These are phyloP conservation scores for Cyberlindnera xishuangbannaensis DNA, from an alignment of 805 yeast species.

Conservation along the genomic window DNA sequence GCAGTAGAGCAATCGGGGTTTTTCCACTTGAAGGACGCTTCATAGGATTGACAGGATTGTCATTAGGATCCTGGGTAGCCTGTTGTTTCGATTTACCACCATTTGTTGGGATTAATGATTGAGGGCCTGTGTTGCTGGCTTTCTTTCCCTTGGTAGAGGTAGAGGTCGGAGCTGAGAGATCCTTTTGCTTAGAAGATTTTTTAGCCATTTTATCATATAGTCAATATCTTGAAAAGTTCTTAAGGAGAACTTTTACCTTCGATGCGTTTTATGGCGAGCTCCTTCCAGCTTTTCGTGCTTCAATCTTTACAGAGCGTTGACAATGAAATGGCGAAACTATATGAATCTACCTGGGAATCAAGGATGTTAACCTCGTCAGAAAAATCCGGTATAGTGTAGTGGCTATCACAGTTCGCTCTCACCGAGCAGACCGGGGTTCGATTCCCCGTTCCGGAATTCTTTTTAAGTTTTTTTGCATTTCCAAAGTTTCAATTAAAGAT, in stretches of 20 bases:
- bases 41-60: slow-evolving; percentile 12
- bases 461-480: neutral
- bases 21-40: slow-evolving; percentile 50
- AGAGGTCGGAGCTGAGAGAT: slow-evolving; percentile 12
- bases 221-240: too few species aligned
- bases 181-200: slow-evolving; percentile 5
- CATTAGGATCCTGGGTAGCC: neutral
- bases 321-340: neutral
- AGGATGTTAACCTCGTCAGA: neutral
- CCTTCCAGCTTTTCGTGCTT: too few species aligned
- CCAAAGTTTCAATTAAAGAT: too few species aligned
- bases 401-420: slow-evolving; percentile 31
- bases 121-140: too few species aligned
- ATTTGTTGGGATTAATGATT: neutral
- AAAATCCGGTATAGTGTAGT: slow-evolving; percentile 28
- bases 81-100: slow-evolving; percentile 5
- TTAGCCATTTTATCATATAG: slow-evolving; percentile 19
- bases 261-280: too few species aligned
- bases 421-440: slow-evolving; percentile 31
- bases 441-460: slow-evolving; percentile 28
- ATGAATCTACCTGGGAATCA: neutral
- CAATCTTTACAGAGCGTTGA: too few species aligned
- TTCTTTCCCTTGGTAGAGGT: slow-evolving; percentile 11
- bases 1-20: slow-evolving; percentile 77
- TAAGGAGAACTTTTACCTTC: too few species aligned